These are phyloP conservation scores for Smittium culicis DNA, from an alignment of 371 early-diverging fungal species.

Conservation along the genomic window DNA sequence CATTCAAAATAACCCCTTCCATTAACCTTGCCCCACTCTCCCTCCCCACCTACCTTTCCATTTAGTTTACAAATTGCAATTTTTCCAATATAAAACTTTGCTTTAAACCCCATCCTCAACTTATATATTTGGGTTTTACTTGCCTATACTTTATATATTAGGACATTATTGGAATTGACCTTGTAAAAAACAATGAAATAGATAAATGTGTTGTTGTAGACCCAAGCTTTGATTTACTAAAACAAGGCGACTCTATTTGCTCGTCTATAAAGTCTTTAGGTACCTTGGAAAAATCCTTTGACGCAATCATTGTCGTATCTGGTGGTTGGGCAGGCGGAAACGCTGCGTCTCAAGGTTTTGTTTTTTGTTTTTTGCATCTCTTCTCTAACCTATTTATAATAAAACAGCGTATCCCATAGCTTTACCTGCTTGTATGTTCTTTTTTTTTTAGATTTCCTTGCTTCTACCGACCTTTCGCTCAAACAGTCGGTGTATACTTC, in stretches of 20 bases:
- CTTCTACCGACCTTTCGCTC: constrained; percentile 54
- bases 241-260: constrained; percentile 43
- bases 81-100: not conserved
- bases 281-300: constrained; percentile 37
- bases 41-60: too few relatives aligned
- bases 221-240: constrained; percentile 32
- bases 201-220: constrained; percentile 48
- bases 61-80: too few relatives aligned
- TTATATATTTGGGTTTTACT: too few relatives aligned
- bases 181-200: constrained; percentile 55
- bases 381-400: too few relatives aligned
- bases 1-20: too few relatives aligned
- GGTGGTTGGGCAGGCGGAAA: constrained; percentile 97
- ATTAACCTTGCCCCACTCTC: too few relatives aligned
- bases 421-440: too few relatives aligned
- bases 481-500: constrained; percentile 72
- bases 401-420: too few relatives aligned
- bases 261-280: constrained; percentile 19
- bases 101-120: constrained; percentile 9
- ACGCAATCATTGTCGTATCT: constrained; percentile 82
- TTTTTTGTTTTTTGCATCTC: too few relatives aligned
- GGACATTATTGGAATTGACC: constrained; percentile 61
- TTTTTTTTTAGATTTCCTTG: constrained; percentile 39
- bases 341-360: constrained; percentile 36
- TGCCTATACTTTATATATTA: not conserved